phyloP scores from a whole-genome alignment of 306 rosid genomes.

The Senna tora region DNA sequence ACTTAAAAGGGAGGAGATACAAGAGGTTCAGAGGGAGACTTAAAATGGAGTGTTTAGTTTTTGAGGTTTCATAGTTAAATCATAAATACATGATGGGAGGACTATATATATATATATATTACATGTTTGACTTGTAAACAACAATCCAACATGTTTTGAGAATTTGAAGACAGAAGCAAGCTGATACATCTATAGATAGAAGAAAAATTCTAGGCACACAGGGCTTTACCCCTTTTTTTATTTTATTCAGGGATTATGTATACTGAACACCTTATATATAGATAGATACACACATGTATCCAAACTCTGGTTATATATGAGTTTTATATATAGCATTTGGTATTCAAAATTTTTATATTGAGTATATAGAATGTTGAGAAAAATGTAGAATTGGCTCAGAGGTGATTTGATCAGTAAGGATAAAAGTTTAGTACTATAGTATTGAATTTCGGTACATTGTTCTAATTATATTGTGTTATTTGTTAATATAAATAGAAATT shows the following conservation, averaged over 20 bases:
- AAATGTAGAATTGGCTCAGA: too few species aligned
- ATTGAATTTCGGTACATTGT: too few species aligned
- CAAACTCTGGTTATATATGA: background rate
- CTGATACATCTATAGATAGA: constrained; percentile 19
- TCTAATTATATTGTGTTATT: too few species aligned
- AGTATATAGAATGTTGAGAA: too few species aligned
- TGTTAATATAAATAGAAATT: too few species aligned
- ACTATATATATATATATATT: background rate
- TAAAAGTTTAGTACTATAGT: too few species aligned
- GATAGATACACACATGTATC: background rate
- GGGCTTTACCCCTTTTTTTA: background rate
- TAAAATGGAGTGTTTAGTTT: background rate
- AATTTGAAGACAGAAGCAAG: constrained; percentile 19
- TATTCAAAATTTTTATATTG: background rate
- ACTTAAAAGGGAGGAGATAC: constrained; percentile 41
- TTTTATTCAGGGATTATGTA: background rate
- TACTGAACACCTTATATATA: constrained; percentile 7
- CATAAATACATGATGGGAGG: background rate
- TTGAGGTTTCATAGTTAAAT: constrained; percentile 15
- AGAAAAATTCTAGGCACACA: background rate
- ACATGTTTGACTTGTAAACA: background rate
- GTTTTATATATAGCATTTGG: background rate
- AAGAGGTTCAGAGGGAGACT: constrained; percentile 35
- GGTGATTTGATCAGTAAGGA: too few species aligned
- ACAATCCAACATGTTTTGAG: constrained; percentile 31